Evolutionary conservation across 208 protist species (phyloP).

Genomic region (Trypanosomatidae sp.): DNA sequence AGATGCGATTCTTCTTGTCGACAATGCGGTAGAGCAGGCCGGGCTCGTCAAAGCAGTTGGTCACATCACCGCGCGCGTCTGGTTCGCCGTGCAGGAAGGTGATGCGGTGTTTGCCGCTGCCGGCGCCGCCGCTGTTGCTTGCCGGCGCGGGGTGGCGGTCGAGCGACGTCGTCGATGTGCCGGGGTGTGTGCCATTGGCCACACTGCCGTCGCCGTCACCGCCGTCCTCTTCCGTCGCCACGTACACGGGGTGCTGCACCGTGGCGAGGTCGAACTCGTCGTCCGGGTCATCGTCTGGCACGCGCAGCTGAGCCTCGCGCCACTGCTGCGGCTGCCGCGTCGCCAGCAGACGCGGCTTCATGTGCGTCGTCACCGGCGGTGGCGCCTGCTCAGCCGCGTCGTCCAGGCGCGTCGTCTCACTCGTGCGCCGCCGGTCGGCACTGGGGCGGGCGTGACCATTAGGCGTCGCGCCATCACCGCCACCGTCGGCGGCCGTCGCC

Average conservation of each 20-base stretch:
- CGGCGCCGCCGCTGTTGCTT: slow-evolving; percentile 1
- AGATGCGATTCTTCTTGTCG: slow-evolving; percentile 48
- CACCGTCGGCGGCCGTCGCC: too few species aligned
- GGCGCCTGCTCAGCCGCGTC: slow-evolving; percentile 8
- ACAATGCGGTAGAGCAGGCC: slow-evolving; percentile 77
- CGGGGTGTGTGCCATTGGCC: too few species aligned
- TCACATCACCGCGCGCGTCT: slow-evolving; percentile 40
- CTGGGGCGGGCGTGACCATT: too few species aligned
- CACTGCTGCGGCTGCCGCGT: slow-evolving; percentile 18
- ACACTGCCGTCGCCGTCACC: neutral
- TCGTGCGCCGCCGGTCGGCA: slow-evolving; percentile 2
- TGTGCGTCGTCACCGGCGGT: slow-evolving; percentile 12
- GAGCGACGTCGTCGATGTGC: neutral
- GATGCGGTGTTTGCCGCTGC: slow-evolving; percentile 5
- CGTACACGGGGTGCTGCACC: slow-evolving; percentile 33
- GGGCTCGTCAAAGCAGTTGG: slow-evolving; percentile 72
- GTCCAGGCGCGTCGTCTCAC: slow-evolving; percentile 3
- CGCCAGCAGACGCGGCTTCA: slow-evolving; percentile 38
- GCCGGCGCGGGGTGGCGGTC: neutral
- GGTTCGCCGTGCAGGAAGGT: slow-evolving; percentile 61
- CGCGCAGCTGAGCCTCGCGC: slow-evolving; percentile 19
- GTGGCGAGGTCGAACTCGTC: slow-evolving; percentile 68
- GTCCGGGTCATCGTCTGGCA: slow-evolving; percentile 35
- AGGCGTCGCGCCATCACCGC: too few species aligned
- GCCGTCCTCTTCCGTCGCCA: too few species aligned